Base-by-base conservation (phyloP, 345 rosid genomes). In the Citrus cavaleriei region DNA sequence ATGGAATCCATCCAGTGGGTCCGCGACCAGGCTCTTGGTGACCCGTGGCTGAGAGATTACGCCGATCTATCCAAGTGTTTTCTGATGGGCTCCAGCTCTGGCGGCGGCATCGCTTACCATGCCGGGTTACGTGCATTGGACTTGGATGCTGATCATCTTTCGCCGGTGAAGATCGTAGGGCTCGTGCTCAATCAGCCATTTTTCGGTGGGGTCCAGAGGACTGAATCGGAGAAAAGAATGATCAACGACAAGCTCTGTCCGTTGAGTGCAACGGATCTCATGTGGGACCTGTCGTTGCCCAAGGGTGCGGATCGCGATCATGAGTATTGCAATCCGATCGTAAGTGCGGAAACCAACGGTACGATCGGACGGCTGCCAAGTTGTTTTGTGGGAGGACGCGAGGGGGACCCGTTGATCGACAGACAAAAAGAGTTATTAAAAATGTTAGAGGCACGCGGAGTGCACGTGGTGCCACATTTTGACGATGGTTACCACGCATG, bases 401-500 rank as follows among this genome's bases (percentile, higher is more conserved):
- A 84, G 0, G 95, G 96, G 6, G 98, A 95, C 81, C 99, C 99
- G 37, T 82, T 92, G 19, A 68, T 76, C 0, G 97, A 95, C 81
- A 85, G 84, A 51, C 98, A 95, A 84, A 90, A 80, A 84, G 90
- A 84, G 84, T 78, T 92, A 22, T 87, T 74, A 55, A 81, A 85
- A 70, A 88, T 85, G 84, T 30, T 95, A 66, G 85, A 67, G 84
- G 76, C 87, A 14, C 84, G 79, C 16, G 97, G 95, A 5, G 98
- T 88, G n/a, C 84, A 77, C 40, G 97, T 92, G 79, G 88, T 74
- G 60, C 65, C 85, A 24, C 37, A 32, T 59, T 85, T 95, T 77
- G 65, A 35, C 8, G 97, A 83, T 72, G 96, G 99, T 22, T 84
- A 24, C 77, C 99, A 95, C 79, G 94, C 81, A 0, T 86, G 89